Evolutionary conservation across 2,329 filamentous ascomycete species (phyloP).

Genomic region (Phyllosticta ampelicida): DNA sequence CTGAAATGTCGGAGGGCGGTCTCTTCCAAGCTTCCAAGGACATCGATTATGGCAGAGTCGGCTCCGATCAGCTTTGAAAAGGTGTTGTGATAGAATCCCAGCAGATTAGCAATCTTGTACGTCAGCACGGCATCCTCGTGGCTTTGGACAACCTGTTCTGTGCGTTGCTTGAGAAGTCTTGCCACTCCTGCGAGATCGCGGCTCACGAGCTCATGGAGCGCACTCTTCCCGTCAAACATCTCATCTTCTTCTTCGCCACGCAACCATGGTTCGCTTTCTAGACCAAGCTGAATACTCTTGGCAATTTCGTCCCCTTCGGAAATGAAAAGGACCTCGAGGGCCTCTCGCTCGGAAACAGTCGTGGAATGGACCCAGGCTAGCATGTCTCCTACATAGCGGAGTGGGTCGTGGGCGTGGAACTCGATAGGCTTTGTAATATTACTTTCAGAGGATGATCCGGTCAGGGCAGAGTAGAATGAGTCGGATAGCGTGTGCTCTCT

Average conservation of each 20-base stretch:
- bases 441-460: conserved; percentile 55
- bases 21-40: conserved; percentile 57
- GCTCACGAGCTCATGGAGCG: conserved; percentile 77
- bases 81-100: conserved; percentile 80
- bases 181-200: conserved; percentile 73
- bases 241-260: conserved; percentile 39
- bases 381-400: conserved; percentile 94
- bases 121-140: conserved; percentile 82
- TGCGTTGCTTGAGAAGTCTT: conserved; percentile 73
- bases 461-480: conserved; percentile 78
- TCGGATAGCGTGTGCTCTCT: conserved; percentile 79
- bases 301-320: conserved; percentile 82
- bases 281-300: conserved; percentile 66
- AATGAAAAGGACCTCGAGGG: conserved; percentile 82
- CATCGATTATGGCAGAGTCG: conserved; percentile 57
- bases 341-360: conserved; percentile 86
- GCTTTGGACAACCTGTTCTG: conserved; percentile 84
- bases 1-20: conserved; percentile 77
- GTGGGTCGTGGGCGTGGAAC: conserved; percentile 78
- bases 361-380: conserved; percentile 93
- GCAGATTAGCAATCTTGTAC: conserved; percentile 81
- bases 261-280: conserved; percentile 77
- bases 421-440: conserved; percentile 72
- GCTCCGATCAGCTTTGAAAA: conserved; percentile 68
- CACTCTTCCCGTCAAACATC: conserved; percentile 68